phyloP scores from a whole-genome alignment of 768 basidiomycete species.

The Dacryopinax primogenitus region DNA sequence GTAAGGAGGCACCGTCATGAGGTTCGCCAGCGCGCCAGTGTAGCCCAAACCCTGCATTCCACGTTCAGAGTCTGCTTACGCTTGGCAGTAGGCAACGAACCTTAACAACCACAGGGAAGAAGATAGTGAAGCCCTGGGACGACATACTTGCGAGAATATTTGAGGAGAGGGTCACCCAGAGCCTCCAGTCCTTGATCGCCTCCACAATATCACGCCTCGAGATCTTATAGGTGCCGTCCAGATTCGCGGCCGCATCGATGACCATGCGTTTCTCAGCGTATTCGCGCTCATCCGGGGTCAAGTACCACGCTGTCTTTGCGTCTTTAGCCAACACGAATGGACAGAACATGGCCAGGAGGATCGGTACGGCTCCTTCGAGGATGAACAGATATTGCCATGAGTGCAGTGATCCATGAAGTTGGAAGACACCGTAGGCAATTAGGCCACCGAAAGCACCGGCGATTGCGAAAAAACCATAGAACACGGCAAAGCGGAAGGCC shows the following conservation, averaged over 20 bases:
- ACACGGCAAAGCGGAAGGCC: constrained; percentile 5
- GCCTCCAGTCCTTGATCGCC: not conserved
- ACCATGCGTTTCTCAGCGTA: constrained; percentile 7
- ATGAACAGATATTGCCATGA: constrained; percentile 5
- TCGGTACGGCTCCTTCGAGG: not conserved
- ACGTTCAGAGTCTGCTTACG: not conserved
- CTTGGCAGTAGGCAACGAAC: not conserved
- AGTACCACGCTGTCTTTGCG: not conserved
- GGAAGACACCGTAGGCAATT: constrained; percentile 1
- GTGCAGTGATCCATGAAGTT: not conserved
- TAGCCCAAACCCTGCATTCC: not conserved
- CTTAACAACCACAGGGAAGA: constrained; percentile 1
- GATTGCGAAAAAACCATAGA: constrained; percentile 6
- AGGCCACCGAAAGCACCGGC: constrained; percentile 1
- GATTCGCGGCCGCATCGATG: not conserved
- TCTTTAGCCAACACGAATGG: not conserved
- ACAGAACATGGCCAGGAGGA: not conserved
- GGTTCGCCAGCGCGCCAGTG: not conserved
- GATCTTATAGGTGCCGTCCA: not conserved
- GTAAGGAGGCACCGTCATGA: constrained; percentile 17
- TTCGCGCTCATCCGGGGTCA: not conserved
- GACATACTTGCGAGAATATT: constrained; percentile 4
- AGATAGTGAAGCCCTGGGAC: not conserved
- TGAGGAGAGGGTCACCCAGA: not conserved
- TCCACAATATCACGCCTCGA: not conserved